These are phyloP conservation scores for Boletus tylopilopsis DNA, from an alignment of 768 basidiomycete species.

Conservation along the genomic window DNA sequence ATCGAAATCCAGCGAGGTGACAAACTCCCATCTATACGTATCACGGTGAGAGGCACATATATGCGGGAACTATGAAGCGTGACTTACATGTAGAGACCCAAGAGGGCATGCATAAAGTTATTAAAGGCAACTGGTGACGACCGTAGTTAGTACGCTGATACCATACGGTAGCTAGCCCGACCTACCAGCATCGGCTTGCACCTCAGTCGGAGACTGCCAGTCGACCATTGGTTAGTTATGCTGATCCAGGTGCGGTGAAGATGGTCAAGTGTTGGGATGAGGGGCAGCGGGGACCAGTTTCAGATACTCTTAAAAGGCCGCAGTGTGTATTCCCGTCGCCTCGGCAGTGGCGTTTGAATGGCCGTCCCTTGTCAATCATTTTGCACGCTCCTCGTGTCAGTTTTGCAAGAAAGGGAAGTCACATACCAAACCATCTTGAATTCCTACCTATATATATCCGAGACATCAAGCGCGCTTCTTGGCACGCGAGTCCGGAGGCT, in stretches of 20 bases:
- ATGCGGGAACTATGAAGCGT: not conserved
- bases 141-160: slow-evolving; percentile 6
- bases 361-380: slow-evolving; percentile 5
- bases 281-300: not conserved
- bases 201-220: slow-evolving; percentile 49
- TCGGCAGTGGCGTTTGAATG: slow-evolving; percentile 22
- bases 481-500: not conserved
- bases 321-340: slow-evolving; percentile 1
- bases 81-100: slow-evolving; percentile 58
- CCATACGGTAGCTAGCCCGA: not conserved
- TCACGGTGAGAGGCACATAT: slow-evolving; percentile 5
- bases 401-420: slow-evolving; percentile 3
- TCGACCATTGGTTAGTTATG: slow-evolving; percentile 46
- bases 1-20: slow-evolving; percentile 59
- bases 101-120: slow-evolving; percentile 56
- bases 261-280: not conserved
- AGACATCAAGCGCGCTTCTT: slow-evolving; percentile 10
- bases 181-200: slow-evolving; percentile 46
- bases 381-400: not conserved
- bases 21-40: slow-evolving; percentile 59
- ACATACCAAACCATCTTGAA: slow-evolving; percentile 5
- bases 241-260: slow-evolving; percentile 5
- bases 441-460: slow-evolving; percentile 10
- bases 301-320: slow-evolving; percentile 8
- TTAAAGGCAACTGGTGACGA: slow-evolving; percentile 30